Evolutionary conservation across 768 basidiomycete genomes (phyloP).

Genomic region (Trametes punicea): DNA sequence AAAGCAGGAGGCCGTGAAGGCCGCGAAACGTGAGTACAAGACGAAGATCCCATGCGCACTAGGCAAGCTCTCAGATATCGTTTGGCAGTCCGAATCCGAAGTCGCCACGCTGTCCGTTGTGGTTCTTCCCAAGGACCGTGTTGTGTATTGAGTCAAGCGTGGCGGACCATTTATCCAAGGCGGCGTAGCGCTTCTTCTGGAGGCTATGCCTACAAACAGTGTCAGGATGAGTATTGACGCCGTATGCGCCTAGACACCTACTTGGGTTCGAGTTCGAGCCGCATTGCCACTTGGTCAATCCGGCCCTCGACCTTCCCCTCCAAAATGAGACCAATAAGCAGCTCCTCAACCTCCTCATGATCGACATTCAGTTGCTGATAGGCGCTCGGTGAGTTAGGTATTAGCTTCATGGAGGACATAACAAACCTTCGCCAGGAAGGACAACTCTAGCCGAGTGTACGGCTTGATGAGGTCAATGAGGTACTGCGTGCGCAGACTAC

Average conservation of each 20-base stretch:
- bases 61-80: slow-evolving; percentile 2
- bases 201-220: slow-evolving; percentile 62
- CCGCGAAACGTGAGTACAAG: slow-evolving; percentile 8
- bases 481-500: slow-evolving; percentile 92
- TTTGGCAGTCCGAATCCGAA: slow-evolving; percentile 13
- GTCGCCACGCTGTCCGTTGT: slow-evolving; percentile 30
- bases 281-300: slow-evolving; percentile 95
- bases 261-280: slow-evolving; percentile 88
- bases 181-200: slow-evolving; percentile 82
- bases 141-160: slow-evolving; percentile 75
- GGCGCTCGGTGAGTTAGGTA: neutral
- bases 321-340: slow-evolving; percentile 88
- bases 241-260: slow-evolving; percentile 34
- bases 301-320: slow-evolving; percentile 97
- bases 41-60: slow-evolving; percentile 1
- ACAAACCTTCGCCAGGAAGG: slow-evolving; percentile 85
- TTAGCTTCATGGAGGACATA: neutral
- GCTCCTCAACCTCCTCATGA: slow-evolving; percentile 86
- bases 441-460: slow-evolving; percentile 90
- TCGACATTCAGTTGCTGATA: slow-evolving; percentile 93
- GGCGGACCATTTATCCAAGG: slow-evolving; percentile 78
- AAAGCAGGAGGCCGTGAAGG: slow-evolving; percentile 7
- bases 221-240: neutral
- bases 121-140: slow-evolving; percentile 74
- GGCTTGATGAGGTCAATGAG: slow-evolving; percentile 98